phyloP scores from a whole-genome alignment of 1,139 yeast genomes.

The Suhomyces maxii region DNA sequence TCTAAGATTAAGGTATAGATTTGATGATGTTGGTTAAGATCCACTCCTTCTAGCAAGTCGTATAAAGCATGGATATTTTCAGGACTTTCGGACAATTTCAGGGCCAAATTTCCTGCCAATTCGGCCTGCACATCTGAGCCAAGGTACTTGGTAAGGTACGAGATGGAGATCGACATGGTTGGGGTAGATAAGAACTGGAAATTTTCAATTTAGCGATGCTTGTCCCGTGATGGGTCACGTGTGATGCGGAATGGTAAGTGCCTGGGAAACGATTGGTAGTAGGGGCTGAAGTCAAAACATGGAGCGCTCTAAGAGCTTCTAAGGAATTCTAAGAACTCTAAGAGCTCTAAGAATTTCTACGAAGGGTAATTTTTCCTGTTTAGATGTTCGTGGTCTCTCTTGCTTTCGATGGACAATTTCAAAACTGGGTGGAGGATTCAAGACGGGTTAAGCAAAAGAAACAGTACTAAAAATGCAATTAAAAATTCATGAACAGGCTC shows the following conservation, averaged over 20 bases:
- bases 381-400: no score
- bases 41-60: slow-evolving; percentile 34
- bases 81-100: slow-evolving; percentile 16
- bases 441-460: no score
- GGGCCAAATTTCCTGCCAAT: slow-evolving; percentile 25
- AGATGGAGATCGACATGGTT: slow-evolving; percentile 18
- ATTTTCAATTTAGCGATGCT: neutral
- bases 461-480: no score
- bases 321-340: no score
- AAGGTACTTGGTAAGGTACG: slow-evolving; percentile 32
- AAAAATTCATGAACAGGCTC: no score
- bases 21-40: slow-evolving; percentile 19
- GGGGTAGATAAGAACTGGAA: slow-evolving; percentile 1
- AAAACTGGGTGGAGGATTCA: no score
- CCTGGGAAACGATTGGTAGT: no score
- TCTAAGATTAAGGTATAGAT: slow-evolving; percentile 23
- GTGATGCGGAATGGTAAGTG: neutral
- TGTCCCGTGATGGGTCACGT: slow-evolving; percentile 2
- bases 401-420: no score
- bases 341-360: no score
- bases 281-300: no score
- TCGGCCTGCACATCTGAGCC: slow-evolving; percentile 26
- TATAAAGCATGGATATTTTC: slow-evolving; percentile 30
- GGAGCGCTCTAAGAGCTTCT: no score
- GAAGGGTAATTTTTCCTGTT: no score